These are phyloP conservation scores for Xylariaceae sp. DNA, from an alignment of 2,329 filamentous ascomycete species.

Conservation along the genomic window DNA sequence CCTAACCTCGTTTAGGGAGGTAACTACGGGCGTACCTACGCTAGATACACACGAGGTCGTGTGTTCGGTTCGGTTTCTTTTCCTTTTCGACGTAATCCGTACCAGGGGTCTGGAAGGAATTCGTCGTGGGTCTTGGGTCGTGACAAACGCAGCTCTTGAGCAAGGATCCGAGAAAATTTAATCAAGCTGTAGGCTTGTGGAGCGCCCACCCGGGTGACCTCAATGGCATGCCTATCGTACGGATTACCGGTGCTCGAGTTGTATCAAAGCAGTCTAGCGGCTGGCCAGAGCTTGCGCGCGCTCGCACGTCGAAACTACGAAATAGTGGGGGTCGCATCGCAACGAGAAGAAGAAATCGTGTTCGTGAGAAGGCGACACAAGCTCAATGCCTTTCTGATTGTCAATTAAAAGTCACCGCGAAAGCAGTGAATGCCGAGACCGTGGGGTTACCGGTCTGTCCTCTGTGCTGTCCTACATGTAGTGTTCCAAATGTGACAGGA, in stretches of 20 bases:
- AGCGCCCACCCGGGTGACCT: background rate
- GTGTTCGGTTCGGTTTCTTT: too few species aligned
- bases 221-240: too few species aligned
- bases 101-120: too few species aligned
- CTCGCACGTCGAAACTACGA: background rate
- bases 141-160: too few species aligned
- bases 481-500: slow-evolving; percentile 7
- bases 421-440: slow-evolving; percentile 8
- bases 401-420: slow-evolving; percentile 7
- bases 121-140: too few species aligned
- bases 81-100: too few species aligned
- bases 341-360: background rate
- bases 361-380: background rate
- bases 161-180: background rate
- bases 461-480: slow-evolving; percentile 6
- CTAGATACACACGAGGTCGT: background rate
- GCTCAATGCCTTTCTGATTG: background rate
- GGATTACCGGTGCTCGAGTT: background rate
- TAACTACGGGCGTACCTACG: background rate
- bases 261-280: background rate
- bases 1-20: too few species aligned
- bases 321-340: background rate
- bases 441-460: background rate
- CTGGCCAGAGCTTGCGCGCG: background rate
- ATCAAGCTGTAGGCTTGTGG: background rate